A percentile compares a stretch with the other conserved stretches of the same genome.
phyloP scores from a whole-genome alignment of 1,139 yeast species.

The Magnusiomyces sp. region DNA sequence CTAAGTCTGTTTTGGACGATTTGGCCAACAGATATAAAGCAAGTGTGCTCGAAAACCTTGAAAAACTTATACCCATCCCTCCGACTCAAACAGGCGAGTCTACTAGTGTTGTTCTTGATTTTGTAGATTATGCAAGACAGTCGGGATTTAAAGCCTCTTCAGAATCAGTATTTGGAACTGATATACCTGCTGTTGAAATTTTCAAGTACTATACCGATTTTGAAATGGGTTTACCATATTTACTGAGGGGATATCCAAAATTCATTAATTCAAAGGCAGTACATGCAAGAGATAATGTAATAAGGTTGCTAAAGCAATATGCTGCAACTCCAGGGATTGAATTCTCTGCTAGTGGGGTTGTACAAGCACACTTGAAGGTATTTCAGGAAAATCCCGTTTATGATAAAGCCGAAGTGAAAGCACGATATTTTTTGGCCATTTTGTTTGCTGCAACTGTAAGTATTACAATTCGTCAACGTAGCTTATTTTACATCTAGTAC shows the following conservation, averaged over 20 bases:
- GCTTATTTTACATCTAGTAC: no score
- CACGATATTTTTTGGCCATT: background rate
- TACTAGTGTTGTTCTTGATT: conserved; percentile 4
- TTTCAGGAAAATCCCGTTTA: no score
- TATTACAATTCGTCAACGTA: background rate
- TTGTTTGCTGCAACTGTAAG: background rate
- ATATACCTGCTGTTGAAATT: conserved; percentile 11
- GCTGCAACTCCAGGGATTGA: no score
- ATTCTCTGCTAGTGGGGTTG: no score
- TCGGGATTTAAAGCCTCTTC: conserved; percentile 12
- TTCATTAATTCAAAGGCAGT: conserved; percentile 7
- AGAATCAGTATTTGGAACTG: conserved; percentile 11
- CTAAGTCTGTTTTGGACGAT: conserved; percentile 1
- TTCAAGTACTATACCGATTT: conserved; percentile 6
- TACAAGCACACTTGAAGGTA: no score
- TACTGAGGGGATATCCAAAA: conserved; percentile 11
- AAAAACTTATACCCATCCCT: background rate
- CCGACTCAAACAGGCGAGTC: background rate
- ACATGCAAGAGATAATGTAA: conserved; percentile 10
- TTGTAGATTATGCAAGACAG: conserved; percentile 5
- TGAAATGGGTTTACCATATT: conserved; percentile 8
- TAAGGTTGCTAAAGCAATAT: conserved; percentile 4
- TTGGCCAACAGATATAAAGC: conserved; percentile 2
- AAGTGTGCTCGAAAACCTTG: background rate
- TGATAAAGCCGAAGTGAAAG: no score